Conservation (phyloP, 2,329 filamentous ascomycete species). For the Dactylella cylindrospora region DNA sequence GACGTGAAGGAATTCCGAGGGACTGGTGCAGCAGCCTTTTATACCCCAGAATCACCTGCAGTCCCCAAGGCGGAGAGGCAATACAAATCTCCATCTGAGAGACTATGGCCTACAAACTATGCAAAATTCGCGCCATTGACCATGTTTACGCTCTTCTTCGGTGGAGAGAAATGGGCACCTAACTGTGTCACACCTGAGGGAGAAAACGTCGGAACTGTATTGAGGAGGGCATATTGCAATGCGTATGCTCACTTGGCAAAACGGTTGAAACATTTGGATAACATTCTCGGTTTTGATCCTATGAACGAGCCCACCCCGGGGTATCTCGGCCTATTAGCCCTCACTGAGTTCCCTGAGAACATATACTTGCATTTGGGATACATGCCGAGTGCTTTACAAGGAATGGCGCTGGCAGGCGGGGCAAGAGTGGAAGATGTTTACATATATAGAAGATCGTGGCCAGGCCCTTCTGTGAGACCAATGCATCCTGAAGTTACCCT, state of each 20-base stretch:
- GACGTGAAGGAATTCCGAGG: slow-evolving; percentile 48
- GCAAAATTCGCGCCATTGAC: slow-evolving; percentile 80
- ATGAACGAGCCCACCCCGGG: slow-evolving; percentile 56
- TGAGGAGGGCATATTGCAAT: slow-evolving; percentile 80
- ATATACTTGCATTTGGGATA: slow-evolving; percentile 55
- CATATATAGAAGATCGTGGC: slow-evolving; percentile 55
- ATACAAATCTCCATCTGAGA: slow-evolving; percentile 46
- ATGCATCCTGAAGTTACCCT: slow-evolving; percentile 51
- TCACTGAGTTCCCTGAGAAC: slow-evolving; percentile 54
- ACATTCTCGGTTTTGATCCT: slow-evolving; percentile 53
- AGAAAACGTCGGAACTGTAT: slow-evolving; percentile 91
- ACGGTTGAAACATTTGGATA: slow-evolving; percentile 53
- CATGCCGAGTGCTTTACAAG: slow-evolving; percentile 53
- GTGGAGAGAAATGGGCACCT: slow-evolving; percentile 84
- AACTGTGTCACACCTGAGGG: slow-evolving; percentile 66
- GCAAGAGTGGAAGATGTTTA: slow-evolving; percentile 51
- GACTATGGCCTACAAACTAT: slow-evolving; percentile 94
- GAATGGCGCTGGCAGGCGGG: slow-evolving; percentile 54
- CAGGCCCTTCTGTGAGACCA: slow-evolving; percentile 52
- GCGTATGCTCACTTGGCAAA: slow-evolving; percentile 79
- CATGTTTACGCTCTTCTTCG: slow-evolving; percentile 94
- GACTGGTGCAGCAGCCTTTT: slow-evolving; percentile 45
- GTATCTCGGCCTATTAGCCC: slow-evolving; percentile 53
- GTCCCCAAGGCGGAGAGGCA: slow-evolving; percentile 38
- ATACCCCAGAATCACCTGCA: slow-evolving; percentile 36